phyloP scores from a whole-genome alignment of 768 basidiomycete species.

The Mycena metata region DNA sequence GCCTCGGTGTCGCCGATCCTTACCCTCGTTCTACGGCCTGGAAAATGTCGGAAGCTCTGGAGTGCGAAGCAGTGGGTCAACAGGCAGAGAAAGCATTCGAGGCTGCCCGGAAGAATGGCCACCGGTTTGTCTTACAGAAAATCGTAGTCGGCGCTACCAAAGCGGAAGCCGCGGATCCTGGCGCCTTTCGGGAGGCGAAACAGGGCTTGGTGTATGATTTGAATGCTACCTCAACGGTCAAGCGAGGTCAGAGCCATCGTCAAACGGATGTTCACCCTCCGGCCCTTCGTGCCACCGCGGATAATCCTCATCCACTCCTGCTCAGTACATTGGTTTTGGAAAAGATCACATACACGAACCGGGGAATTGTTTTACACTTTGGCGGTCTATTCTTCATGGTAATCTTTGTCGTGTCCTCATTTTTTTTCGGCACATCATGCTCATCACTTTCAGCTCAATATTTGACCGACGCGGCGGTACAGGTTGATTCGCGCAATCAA shows the following conservation, averaged over 20 bases:
- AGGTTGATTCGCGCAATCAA: neutral
- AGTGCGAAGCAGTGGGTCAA: too few relatives aligned
- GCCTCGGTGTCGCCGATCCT: too few relatives aligned
- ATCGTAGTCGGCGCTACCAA: neutral
- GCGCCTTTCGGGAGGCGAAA: neutral
- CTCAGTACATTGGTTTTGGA: neutral
- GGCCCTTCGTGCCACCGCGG: neutral
- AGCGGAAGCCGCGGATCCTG: neutral
- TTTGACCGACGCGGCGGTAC: slow-evolving; percentile 1
- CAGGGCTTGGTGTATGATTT: neutral
- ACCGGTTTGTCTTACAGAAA: neutral
- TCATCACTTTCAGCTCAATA: neutral
- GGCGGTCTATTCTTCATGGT: neutral
- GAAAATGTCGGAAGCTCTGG: too few relatives aligned
- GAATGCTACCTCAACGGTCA: neutral
- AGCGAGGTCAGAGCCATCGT: neutral
- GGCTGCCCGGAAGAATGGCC: neutral
- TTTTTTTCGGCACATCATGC: neutral
- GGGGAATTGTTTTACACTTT: neutral
- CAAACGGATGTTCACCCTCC: neutral
- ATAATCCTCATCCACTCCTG: neutral
- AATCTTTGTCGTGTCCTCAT: neutral
- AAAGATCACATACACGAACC: neutral
- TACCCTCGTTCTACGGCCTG: too few relatives aligned
- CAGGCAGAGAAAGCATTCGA: neutral